Evolutionary conservation across 2,329 filamentous ascomycete species (phyloP).

Genomic region (Fusarium compactum): DNA sequence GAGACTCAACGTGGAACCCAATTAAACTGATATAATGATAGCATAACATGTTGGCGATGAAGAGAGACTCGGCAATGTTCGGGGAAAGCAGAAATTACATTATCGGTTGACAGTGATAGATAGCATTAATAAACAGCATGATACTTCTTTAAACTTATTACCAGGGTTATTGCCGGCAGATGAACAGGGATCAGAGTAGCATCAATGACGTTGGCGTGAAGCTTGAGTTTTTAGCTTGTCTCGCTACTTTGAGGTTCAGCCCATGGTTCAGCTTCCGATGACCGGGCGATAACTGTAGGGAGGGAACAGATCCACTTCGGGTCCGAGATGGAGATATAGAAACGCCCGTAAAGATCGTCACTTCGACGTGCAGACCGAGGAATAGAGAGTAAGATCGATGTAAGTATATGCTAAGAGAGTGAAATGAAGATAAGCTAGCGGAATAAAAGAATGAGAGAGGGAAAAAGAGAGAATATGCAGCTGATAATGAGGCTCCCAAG

Average conservation of each 20-base stretch:
- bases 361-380: conserved; percentile 1
- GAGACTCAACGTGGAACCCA: conserved; percentile 55
- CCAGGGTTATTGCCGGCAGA: conserved; percentile 40
- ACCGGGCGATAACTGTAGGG: conserved; percentile 25
- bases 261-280: conserved; percentile 38
- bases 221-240: conserved; percentile 27
- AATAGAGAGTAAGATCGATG: not conserved
- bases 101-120: conserved; percentile 23
- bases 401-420: not conserved
- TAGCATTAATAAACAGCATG: conserved; percentile 39
- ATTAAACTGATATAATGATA: conserved; percentile 17
- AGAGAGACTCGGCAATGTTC: conserved; percentile 22
- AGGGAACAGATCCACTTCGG: conserved; percentile 25
- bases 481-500: conserved; percentile 7
- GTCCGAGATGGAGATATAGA: conserved; percentile 24
- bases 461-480: not conserved
- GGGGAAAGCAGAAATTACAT: conserved; percentile 29
- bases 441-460: not conserved
- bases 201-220: conserved; percentile 38
- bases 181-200: conserved; percentile 26
- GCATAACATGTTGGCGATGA: not conserved
- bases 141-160: conserved; percentile 17
- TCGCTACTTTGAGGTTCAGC: conserved; percentile 25
- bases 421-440: not conserved
- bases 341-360: not conserved